phyloP scores from a whole-genome alignment of 129 eudicot species.

The Cynara cardunculus region DNA sequence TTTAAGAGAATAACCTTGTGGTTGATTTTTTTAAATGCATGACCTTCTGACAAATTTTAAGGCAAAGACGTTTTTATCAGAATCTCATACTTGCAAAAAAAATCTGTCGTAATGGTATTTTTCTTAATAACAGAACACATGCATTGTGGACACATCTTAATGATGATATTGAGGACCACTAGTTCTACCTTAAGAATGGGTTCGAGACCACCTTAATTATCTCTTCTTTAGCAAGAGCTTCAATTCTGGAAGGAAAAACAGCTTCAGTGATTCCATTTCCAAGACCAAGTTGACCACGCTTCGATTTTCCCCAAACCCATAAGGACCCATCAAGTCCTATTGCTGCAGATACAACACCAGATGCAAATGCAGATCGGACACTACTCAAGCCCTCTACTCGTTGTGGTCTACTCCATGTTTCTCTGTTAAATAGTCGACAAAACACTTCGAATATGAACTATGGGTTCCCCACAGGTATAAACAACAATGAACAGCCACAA shows the following conservation, averaged over 20 bases:
- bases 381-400: slow-evolving; percentile 55
- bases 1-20: background rate
- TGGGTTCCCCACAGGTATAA: background rate
- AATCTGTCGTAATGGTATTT: background rate
- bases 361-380: slow-evolving; percentile 66
- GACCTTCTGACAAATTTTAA: background rate
- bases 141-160: background rate
- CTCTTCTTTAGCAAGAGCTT: slow-evolving; percentile 69
- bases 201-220: slow-evolving; percentile 77
- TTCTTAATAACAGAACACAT: too few relatives aligned
- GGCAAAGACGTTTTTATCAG: background rate
- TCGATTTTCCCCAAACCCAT: slow-evolving; percentile 97
- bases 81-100: background rate
- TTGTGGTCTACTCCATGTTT: slow-evolving; percentile 63
- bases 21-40: background rate
- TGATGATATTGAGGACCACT: background rate
- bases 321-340: slow-evolving; percentile 67
- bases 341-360: slow-evolving; percentile 89
- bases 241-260: slow-evolving; percentile 63
- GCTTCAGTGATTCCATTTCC: slow-evolving; percentile 71
- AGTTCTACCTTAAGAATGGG: slow-evolving; percentile 58
- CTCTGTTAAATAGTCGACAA: slow-evolving; percentile 38
- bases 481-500: background rate
- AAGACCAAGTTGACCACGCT: slow-evolving; percentile 92
- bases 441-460: slow-evolving; percentile 7